Conservation (phyloP, 139 green algal genomes). For the Raphidocelis subcapitata region DNA sequence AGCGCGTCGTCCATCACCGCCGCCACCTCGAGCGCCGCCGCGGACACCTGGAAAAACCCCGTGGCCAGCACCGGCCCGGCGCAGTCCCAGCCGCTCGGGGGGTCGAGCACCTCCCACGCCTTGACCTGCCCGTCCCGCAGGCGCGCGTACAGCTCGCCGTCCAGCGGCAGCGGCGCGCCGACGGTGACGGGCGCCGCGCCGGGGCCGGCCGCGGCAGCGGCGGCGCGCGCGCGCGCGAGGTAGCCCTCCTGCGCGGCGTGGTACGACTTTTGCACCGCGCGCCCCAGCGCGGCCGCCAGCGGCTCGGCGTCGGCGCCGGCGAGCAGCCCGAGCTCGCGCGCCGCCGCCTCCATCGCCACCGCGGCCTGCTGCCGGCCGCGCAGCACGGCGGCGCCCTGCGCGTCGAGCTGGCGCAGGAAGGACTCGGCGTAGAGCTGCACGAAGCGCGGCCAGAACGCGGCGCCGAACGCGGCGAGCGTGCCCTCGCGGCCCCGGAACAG, state of each 20-base stretch:
- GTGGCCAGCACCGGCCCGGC: slow-evolving; percentile 16
- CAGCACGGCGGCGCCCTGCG: slow-evolving; percentile 8
- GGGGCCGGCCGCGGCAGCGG: neutral
- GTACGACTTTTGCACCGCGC: slow-evolving; percentile 23
- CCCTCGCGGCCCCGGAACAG: slow-evolving; percentile 15
- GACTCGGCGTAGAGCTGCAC: slow-evolving; percentile 11
- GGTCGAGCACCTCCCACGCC: slow-evolving; percentile 29
- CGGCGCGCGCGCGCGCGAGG: slow-evolving; percentile 11
- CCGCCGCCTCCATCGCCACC: slow-evolving; percentile 19
- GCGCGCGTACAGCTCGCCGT: slow-evolving; percentile 12
- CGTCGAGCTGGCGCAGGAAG: slow-evolving; percentile 19
- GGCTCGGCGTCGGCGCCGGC: neutral
- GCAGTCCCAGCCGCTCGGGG: slow-evolving; percentile 20
- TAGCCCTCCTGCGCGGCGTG: slow-evolving; percentile 22
- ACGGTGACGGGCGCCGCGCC: slow-evolving; percentile 11
- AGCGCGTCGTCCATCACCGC: slow-evolving; percentile 29
- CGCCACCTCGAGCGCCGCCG: slow-evolving; percentile 14
- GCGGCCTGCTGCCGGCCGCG: slow-evolving; percentile 22
- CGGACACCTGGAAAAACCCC: slow-evolving; percentile 21
- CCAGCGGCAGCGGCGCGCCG: slow-evolving; percentile 25
- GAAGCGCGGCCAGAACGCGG: slow-evolving; percentile 16
- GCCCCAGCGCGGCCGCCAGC: slow-evolving; percentile 9
- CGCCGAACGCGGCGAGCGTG: slow-evolving; percentile 19
- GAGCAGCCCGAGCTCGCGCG: slow-evolving; percentile 5
- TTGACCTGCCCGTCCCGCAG: slow-evolving; percentile 21